These are phyloP conservation scores for Coleophoma eucalyptorum DNA, from an alignment of 2,329 filamentous ascomycete species.

Conservation along the genomic window DNA sequence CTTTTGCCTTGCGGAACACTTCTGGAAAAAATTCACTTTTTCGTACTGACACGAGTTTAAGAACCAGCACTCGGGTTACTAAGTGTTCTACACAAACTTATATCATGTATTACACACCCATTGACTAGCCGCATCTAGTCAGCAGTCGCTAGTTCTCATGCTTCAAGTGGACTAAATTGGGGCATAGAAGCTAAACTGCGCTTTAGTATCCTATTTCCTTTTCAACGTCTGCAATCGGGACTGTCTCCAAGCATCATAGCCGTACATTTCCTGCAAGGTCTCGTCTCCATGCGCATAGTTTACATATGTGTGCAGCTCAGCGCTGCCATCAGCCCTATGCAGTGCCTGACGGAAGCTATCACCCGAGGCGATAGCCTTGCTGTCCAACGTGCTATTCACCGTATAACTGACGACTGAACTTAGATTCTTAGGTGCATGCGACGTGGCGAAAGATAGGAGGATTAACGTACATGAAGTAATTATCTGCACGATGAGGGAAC, in stretches of 20 bases:
- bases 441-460: too few species aligned
- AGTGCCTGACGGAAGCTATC: neutral
- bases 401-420: too few species aligned
- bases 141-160: too few species aligned
- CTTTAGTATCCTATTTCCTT: constrained; percentile 1
- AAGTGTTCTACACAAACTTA: too few species aligned
- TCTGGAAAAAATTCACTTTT: too few species aligned
- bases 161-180: neutral
- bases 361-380: neutral
- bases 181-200: constrained; percentile 1
- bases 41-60: too few species aligned
- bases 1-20: too few species aligned
- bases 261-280: constrained; percentile 9
- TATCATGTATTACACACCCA: too few species aligned
- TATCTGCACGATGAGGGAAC: constrained; percentile 39
- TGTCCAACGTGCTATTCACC: neutral
- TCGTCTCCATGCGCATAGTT: constrained; percentile 16
- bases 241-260: constrained; percentile 7
- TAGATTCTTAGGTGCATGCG: too few species aligned
- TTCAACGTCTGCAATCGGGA: constrained; percentile 3
- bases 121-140: too few species aligned
- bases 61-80: too few species aligned
- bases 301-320: constrained; percentile 10
- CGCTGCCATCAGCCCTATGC: neutral
- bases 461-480: constrained; percentile 10